Conservation (phyloP, 1,284 basidiomycete genomes). For the Chalciporus sp. region DNA sequence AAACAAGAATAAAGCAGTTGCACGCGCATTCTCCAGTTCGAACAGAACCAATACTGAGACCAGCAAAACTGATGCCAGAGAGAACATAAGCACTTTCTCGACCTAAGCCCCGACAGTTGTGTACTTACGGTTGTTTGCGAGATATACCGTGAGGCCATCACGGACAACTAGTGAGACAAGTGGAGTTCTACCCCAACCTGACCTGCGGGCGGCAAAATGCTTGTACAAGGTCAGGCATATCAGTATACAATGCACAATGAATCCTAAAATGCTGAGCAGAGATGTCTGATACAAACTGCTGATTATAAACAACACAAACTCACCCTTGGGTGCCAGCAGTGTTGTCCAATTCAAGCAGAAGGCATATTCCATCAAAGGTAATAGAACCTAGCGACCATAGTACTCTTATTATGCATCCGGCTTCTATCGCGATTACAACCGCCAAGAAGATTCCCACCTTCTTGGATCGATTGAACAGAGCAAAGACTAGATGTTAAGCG, state of each 20-base stretch:
- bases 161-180: conserved; percentile 18
- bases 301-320: neutral
- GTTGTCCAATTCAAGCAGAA: neutral
- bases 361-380: neutral
- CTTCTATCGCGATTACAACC: conserved; percentile 16
- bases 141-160: conserved; percentile 19
- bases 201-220: conserved; percentile 11
- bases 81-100: too few relatives aligned
- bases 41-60: too few relatives aligned
- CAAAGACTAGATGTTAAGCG: too few relatives aligned
- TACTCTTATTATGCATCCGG: neutral
- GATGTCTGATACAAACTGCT: neutral
- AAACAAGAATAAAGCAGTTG: conserved; percentile 18
- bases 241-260: conserved; percentile 23
- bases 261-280: conserved; percentile 12
- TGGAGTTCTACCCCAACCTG: conserved; percentile 17
- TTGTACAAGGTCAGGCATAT: conserved; percentile 21
- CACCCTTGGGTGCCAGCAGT: conserved; percentile 8
- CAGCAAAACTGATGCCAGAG: too few relatives aligned
- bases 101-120: neutral
- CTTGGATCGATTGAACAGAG: too few relatives aligned
- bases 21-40: conserved; percentile 8
- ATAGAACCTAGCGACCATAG: neutral
- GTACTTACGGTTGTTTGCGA: conserved; percentile 10
- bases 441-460: conserved; percentile 3